Base-by-base conservation (phyloP, 2,329 filamentous ascomycete species). In the Cordyceps javanica region DNA sequence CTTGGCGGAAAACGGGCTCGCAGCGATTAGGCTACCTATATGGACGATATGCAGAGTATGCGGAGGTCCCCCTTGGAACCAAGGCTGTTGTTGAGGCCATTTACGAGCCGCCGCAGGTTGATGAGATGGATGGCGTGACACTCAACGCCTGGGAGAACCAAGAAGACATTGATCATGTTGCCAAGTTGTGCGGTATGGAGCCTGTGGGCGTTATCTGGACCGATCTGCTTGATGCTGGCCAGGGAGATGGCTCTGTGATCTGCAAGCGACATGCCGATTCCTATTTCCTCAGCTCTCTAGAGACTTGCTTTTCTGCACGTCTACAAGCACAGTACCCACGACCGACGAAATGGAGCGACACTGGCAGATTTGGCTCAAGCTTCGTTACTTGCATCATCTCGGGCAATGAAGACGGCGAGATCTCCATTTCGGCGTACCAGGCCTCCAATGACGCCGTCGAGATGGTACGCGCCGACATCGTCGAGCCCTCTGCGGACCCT, bases 11-110 rank as follows among this genome's bases (percentile, higher is more conserved):
- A 63, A 91, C 90, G 2, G 93, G 91, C 4, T 75, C 82, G 28
- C 94, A 99, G 70, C 83, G 94, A 41, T 72, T 97, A 48, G 94
- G 93, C 6, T 96, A 92, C 66, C 75, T 99, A 6, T 99, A 97
- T 65, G 94, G 94, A 19, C 85, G 86, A 55, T 97, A 96, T 68
- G 83, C 89, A 61, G 90, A 96, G 71, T 99, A 99, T 69, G 82
- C 87, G 3, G 91, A 96, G 69, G 91, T 99, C 4, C 95, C 94
- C 0, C 80, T 99, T 0, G 95, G 95, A 10, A 85, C 96, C 58
- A 99, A 99, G 73, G 93, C 93, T 16, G 85, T 99, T 1, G 92
- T 99, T 0, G 92, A 99, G 74, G 93, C 92, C 41, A 96, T 99
- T 62, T 99, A 97, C 66, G 94, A 99, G 69, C 90, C 92, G 5